Conservation (phyloP, 345 rosid species). For the sweet orange (Citrus sinensis) region DNA sequence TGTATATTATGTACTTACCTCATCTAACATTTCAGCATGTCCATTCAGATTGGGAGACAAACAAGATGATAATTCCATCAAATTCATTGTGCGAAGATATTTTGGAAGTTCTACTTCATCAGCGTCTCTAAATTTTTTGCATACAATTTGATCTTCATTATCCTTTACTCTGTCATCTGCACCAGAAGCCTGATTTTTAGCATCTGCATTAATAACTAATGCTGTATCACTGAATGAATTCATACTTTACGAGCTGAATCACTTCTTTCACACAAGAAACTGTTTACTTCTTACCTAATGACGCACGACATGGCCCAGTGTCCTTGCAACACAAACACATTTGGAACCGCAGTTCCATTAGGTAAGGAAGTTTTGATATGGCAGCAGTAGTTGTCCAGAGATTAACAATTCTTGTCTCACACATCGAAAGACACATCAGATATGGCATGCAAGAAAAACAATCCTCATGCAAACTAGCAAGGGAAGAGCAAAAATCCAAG, state of each 20-base stretch:
- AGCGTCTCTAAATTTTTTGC: constrained; percentile 6
- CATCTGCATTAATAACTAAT: constrained; percentile 14
- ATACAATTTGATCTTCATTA: neutral
- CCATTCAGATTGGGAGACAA: constrained; percentile 2
- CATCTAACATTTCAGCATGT: neutral
- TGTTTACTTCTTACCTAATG: constrained; percentile 17
- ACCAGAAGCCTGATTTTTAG: constrained; percentile 1
- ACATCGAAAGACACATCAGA: constrained; percentile 47
- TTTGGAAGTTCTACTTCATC: constrained; percentile 16
- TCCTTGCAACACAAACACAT: constrained; percentile 48
- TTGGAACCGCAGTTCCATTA: constrained; percentile 48
- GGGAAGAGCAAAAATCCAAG: constrained; percentile 49
- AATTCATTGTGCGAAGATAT: constrained; percentile 14
- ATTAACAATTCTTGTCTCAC: constrained; percentile 53
- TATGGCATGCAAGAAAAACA: constrained; percentile 59
- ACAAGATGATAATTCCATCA: constrained; percentile 7
- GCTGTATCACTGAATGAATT: constrained; percentile 4
- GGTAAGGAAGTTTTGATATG: constrained; percentile 42
- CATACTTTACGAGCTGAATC: constrained; percentile 13
- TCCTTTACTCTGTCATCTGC: constrained; percentile 7
- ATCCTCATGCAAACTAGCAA: constrained; percentile 43
- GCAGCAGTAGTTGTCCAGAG: constrained; percentile 49
- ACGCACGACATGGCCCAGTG: constrained; percentile 41
- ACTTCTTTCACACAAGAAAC: constrained; percentile 5
- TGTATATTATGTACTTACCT: constrained; percentile 16